A percentile compares a stretch with the other conserved stretches of the same genome.
phyloP scores from a whole-genome alignment of 164 flowering plant species.

The Chimonanthus salicifolius region DNA sequence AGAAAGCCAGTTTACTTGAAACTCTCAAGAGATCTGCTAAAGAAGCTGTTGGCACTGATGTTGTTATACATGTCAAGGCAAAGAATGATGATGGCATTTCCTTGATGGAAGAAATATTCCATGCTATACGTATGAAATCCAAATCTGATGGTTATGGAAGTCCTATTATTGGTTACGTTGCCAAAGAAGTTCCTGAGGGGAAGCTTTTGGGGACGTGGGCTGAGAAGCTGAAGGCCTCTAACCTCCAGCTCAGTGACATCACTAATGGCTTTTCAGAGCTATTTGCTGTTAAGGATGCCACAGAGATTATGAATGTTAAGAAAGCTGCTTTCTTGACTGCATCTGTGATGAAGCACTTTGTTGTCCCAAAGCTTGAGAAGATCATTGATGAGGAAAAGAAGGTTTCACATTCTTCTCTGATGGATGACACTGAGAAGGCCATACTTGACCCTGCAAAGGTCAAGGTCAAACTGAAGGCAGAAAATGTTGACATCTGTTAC shows the following conservation, averaged over 20 bases:
- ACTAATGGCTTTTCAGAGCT: constrained; percentile 62
- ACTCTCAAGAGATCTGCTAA: constrained; percentile 44
- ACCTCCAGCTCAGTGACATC: constrained; percentile 41
- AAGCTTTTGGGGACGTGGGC: constrained; percentile 61
- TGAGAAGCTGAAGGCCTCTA: constrained; percentile 39
- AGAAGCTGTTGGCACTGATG: constrained; percentile 42
- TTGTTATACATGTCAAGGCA: constrained; percentile 67
- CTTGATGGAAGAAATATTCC: constrained; percentile 43
- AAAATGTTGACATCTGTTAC: constrained; percentile 75
- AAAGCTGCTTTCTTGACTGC: constrained; percentile 60
- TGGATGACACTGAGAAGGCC: constrained; percentile 71
- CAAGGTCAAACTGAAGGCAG: constrained; percentile 61
- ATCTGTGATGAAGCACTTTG: constrained; percentile 54
- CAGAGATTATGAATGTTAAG: constrained; percentile 54
- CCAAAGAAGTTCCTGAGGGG: constrained; percentile 69
- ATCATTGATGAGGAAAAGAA: constrained; percentile 75
- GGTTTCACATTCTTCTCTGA: constrained; percentile 56
- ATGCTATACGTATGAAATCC: constrained; percentile 17
- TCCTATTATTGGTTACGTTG: constrained; percentile 53
- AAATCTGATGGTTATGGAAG: constrained; percentile 15
- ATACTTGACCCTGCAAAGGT: constrained; percentile 45
- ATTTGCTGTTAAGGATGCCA: constrained; percentile 55
- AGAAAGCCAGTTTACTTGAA: constrained; percentile 65
- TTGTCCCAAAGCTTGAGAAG: constrained; percentile 65
- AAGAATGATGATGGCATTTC: constrained; percentile 51